Percentiles rank a stretch among this genome's conserved stretches.
These are phyloP conservation scores for Trichoderma guizhouense DNA, from an alignment of 2,329 filamentous ascomycete genomes.

Conservation along the genomic window DNA sequence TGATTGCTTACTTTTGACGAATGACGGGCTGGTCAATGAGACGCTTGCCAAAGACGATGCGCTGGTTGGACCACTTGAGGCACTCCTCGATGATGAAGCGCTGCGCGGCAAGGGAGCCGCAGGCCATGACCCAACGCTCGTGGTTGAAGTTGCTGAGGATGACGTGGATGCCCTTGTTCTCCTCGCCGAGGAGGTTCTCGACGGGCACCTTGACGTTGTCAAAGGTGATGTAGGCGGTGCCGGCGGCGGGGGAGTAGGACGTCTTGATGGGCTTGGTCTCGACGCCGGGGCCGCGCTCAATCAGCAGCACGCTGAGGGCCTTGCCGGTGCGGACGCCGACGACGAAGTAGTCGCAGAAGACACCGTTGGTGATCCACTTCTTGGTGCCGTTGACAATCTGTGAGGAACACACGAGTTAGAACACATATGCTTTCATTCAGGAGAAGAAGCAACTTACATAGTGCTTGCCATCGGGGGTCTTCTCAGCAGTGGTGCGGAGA, in stretches of 20 bases:
- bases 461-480: slow-evolving; percentile 70
- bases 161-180: slow-evolving; percentile 82
- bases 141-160: slow-evolving; percentile 89
- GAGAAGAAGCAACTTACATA: slow-evolving; percentile 50
- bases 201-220: slow-evolving; percentile 84
- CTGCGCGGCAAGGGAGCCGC: slow-evolving; percentile 60
- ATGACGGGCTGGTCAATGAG: slow-evolving; percentile 82
- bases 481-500: slow-evolving; percentile 72
- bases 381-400: slow-evolving; percentile 68
- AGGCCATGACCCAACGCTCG: slow-evolving; percentile 72
- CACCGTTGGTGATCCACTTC: slow-evolving; percentile 85
- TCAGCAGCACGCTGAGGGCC: slow-evolving; percentile 72
- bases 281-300: slow-evolving; percentile 69
- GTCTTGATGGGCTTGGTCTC: slow-evolving; percentile 79
- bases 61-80: slow-evolving; percentile 85
- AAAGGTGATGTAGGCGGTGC: slow-evolving; percentile 76
- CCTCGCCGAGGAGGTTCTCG: slow-evolving; percentile 72
- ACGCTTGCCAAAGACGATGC: slow-evolving; percentile 77
- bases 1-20: slow-evolving; percentile 62
- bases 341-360: slow-evolving; percentile 80
- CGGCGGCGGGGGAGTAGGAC: slow-evolving; percentile 74
- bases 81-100: slow-evolving; percentile 76
- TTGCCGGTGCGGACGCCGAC: slow-evolving; percentile 76
- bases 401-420: neutral
- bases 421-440: neutral